Evolutionary conservation across 225 moss, liverwort and hornwort genomes (phyloP).

Genomic region (Takakia lepidozioides): DNA sequence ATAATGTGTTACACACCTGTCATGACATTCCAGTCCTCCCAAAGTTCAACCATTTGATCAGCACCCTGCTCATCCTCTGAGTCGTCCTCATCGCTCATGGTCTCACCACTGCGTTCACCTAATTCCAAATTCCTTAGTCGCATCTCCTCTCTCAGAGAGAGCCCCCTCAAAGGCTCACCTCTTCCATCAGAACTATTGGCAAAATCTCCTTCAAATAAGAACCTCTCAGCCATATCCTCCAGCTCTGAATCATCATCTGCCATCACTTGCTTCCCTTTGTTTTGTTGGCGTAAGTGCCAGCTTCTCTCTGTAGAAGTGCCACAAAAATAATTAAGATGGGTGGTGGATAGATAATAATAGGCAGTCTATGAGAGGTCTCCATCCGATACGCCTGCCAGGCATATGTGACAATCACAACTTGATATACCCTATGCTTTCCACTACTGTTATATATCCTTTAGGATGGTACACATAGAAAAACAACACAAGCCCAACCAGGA

Average conservation of each 20-base stretch:
- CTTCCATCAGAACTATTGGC: conserved; percentile 19
- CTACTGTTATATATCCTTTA: too few species aligned
- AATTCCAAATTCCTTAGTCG: conserved; percentile 29
- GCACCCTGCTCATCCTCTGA: conserved; percentile 32
- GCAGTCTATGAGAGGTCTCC: too few species aligned
- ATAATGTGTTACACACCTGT: conserved; percentile 40
- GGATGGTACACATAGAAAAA: too few species aligned
- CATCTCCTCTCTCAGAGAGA: too few species aligned
- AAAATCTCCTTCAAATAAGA: conserved; percentile 33
- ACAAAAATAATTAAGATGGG: too few species aligned
- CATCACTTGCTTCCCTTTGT: conserved; percentile 42
- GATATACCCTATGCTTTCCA: too few species aligned
- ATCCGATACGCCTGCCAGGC: too few species aligned
- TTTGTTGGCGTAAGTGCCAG: conserved; percentile 31
- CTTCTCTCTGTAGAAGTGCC: conserved; percentile 36
- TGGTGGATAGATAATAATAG: too few species aligned
- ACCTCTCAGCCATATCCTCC: conserved; percentile 46
- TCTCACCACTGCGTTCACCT: conserved; percentile 16
- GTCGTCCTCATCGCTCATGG: conserved; percentile 11
- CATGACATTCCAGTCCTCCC: conserved; percentile 40
- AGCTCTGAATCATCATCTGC: conserved; percentile 30
- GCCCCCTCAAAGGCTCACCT: conserved; percentile 25
- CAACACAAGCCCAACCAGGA: too few species aligned
- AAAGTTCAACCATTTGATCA: conserved; percentile 38
- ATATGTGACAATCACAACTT: too few species aligned